Conservation (phyloP, 202 grass and related monocot genomes). For the Eragrostis tef region DNA sequence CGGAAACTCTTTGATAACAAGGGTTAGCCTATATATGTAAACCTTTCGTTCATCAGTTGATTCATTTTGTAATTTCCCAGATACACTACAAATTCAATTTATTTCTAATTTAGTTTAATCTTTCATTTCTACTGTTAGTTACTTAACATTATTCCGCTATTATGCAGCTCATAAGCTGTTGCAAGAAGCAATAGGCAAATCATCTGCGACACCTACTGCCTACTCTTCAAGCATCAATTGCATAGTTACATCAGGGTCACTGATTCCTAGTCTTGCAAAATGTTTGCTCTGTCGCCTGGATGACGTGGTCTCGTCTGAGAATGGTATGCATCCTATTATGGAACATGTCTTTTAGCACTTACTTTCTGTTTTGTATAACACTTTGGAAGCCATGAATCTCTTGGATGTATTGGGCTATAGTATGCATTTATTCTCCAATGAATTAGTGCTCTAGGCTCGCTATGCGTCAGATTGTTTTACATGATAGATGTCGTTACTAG, state of each 20-base stretch:
- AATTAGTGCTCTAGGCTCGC: not conserved
- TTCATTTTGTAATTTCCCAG: not conserved
- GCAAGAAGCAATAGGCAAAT: constrained; percentile 67
- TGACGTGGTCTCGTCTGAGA: constrained; percentile 79
- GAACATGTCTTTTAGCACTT: not conserved
- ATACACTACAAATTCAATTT: not conserved
- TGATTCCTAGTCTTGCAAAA: constrained; percentile 96
- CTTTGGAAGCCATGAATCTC: not conserved
- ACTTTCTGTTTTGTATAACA: constrained; percentile 23
- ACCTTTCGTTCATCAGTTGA: not conserved
- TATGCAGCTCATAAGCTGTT: constrained; percentile 80
- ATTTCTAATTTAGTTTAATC: not conserved
- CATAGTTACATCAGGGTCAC: constrained; percentile 90
- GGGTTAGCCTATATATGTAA: not conserved
- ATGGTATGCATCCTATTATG: constrained; percentile 53
- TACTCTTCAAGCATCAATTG: constrained; percentile 59
- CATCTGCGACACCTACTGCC: constrained; percentile 31
- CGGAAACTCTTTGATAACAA: too few species aligned
- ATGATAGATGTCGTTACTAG: not conserved
- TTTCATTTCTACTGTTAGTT: constrained; percentile 9
- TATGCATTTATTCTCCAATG: not conserved
- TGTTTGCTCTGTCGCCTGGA: constrained; percentile 87
- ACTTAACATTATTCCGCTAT: constrained; percentile 21
- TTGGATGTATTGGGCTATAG: not conserved
- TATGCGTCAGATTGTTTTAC: not conserved